Percentiles rank a stretch among this genome's conserved stretches.
These are phyloP conservation scores for Penicillium soppii DNA, from an alignment of 495 filamentous ascomycete species.

Conservation along the genomic window DNA sequence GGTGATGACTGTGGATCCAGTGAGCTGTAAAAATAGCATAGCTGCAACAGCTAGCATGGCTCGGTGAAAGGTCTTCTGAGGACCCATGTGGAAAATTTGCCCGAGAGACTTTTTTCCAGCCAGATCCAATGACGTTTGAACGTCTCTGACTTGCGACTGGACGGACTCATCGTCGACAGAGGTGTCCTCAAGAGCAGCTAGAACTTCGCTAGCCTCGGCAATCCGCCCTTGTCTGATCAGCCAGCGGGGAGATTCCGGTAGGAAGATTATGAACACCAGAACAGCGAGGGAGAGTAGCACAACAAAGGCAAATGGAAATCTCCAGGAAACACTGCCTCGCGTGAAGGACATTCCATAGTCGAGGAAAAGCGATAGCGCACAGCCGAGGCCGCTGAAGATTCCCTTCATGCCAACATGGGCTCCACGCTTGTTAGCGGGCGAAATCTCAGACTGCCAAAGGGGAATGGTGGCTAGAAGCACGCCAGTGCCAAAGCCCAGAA, in stretches of 20 bases:
- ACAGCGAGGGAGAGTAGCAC: conserved; percentile 28
- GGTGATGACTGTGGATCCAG: conserved; percentile 23
- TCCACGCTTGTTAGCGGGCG: conserved; percentile 56
- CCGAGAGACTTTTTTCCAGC: conserved; percentile 9
- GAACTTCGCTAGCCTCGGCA: conserved; percentile 28
- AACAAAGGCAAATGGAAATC: conserved; percentile 50
- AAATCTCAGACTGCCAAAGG: conserved; percentile 63
- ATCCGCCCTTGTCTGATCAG: conserved; percentile 35
- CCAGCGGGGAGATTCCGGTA: conserved; percentile 49
- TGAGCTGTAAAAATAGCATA: conserved; percentile 22
- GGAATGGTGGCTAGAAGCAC: conserved; percentile 61
- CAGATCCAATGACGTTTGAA: conserved; percentile 18
- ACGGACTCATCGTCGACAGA: conserved; percentile 23
- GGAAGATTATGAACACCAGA: conserved; percentile 32
- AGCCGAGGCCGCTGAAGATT: conserved; percentile 58
- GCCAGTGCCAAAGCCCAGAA: conserved; percentile 58
- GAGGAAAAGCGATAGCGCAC: conserved; percentile 50
- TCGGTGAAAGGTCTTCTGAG: conserved; percentile 23
- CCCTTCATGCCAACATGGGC: conserved; percentile 59
- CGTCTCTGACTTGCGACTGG: conserved; percentile 16
- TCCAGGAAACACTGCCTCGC: conserved; percentile 41
- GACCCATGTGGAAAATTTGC: conserved; percentile 20
- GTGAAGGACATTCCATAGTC: conserved; percentile 54
- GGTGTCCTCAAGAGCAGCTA: conserved; percentile 43
- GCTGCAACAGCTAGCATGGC: conserved; percentile 16